These are phyloP conservation scores for Tetrahymena malaccensis DNA, from an alignment of 73 alveolate species.

Conservation along the genomic window DNA sequence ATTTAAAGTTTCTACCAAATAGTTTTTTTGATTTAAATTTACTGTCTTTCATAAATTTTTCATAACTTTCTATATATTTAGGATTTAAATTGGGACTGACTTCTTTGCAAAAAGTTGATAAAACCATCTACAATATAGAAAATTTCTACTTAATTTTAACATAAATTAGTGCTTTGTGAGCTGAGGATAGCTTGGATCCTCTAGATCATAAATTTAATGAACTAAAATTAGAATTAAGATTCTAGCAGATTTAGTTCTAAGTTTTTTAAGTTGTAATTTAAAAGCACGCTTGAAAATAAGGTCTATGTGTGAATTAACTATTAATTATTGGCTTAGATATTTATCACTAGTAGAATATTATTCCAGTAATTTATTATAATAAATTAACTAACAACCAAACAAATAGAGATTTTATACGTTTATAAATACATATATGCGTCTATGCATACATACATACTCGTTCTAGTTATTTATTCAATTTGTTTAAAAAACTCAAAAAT, in stretches of 20 bases:
- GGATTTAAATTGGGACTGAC: too few relatives aligned
- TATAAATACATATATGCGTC: too few relatives aligned
- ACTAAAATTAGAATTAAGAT: not conserved
- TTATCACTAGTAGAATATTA: not conserved
- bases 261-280: too few relatives aligned
- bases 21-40: too few relatives aligned
- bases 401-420: too few relatives aligned
- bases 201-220: not conserved
- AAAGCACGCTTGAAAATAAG: not conserved
- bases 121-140: not conserved
- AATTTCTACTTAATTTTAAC: not conserved
- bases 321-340: too few relatives aligned
- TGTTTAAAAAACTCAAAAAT: too few relatives aligned
- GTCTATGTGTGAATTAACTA: not conserved
- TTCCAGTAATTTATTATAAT: too few relatives aligned
- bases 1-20: not conserved
- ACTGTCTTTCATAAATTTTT: not conserved
- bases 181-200: too few relatives aligned
- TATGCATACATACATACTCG: not conserved
- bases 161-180: not conserved
- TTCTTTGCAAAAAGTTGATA: too few relatives aligned
- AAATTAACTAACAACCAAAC: not conserved
- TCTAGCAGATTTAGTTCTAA: not conserved
- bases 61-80: too few relatives aligned
- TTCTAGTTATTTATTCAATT: not conserved